A percentile compares a stretch with the other conserved stretches of the same genome.
phyloP scores from a whole-genome alignment of 2,329 filamentous ascomycete genomes.

The Neonectria magnoliae region DNA sequence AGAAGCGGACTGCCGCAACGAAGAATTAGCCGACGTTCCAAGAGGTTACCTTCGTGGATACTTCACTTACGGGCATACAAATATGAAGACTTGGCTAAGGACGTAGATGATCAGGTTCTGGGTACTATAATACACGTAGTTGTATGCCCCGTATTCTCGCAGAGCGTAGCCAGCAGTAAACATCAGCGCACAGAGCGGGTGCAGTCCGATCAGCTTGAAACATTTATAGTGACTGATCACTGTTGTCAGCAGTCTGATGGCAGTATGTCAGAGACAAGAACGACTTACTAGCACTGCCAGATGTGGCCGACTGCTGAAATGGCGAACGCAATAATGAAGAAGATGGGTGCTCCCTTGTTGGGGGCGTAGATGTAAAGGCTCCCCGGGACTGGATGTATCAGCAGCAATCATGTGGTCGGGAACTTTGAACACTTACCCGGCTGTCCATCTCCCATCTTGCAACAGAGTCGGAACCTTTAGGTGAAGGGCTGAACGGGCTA shows the following conservation, averaged over 20 bases:
- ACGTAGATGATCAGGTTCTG: slow-evolving; percentile 25
- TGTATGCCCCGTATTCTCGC: slow-evolving; percentile 40
- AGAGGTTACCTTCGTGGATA: background rate
- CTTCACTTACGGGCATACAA: slow-evolving; percentile 41
- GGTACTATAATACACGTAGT: slow-evolving; percentile 42
- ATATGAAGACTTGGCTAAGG: slow-evolving; percentile 37
- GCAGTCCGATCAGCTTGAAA: background rate
- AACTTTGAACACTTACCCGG: slow-evolving; percentile 34
- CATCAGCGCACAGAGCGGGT: slow-evolving; percentile 50
- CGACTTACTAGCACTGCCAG: slow-evolving; percentile 57
- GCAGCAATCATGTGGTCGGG: background rate
- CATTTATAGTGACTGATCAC: slow-evolving; percentile 57
- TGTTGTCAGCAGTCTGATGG: slow-evolving; percentile 59
- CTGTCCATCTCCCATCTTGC: slow-evolving; percentile 40
- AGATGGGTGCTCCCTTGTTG: slow-evolving; percentile 56
- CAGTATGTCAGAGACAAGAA: background rate
- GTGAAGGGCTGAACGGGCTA: too few species aligned
- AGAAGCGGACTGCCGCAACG: slow-evolving; percentile 58
- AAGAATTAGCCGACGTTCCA: background rate
- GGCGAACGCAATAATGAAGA: slow-evolving; percentile 54
- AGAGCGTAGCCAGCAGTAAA: slow-evolving; percentile 65
- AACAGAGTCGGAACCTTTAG: background rate
- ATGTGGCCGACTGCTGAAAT: slow-evolving; percentile 49
- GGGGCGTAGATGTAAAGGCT: slow-evolving; percentile 57
- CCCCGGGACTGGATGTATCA: slow-evolving; percentile 44